These are phyloP conservation scores for Candida silvatica DNA, from an alignment of 805 yeast species.

Conservation along the genomic window DNA sequence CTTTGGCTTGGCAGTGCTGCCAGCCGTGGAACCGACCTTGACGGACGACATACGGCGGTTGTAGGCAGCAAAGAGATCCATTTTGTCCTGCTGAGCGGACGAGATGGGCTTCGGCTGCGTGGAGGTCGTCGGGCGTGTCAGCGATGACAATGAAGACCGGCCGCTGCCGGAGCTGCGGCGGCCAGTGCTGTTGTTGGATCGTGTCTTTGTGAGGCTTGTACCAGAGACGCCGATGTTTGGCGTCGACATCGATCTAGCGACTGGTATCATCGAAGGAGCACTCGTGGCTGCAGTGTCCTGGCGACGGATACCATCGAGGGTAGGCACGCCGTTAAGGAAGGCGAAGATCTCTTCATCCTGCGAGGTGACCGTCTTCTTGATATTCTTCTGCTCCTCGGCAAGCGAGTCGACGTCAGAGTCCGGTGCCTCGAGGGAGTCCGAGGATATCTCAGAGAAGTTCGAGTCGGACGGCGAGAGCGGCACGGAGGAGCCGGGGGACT, in stretches of 20 bases:
- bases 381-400: not conserved
- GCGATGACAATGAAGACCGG: not conserved
- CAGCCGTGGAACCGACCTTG: too few relatives aligned
- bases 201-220: too few relatives aligned
- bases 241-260: slow-evolving; percentile 5
- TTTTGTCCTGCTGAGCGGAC: slow-evolving; percentile 6
- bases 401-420: not conserved
- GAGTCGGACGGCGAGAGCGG: not conserved
- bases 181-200: not conserved
- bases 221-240: slow-evolving; percentile 5
- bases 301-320: slow-evolving; percentile 1
- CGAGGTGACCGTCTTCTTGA: not conserved
- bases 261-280: not conserved
- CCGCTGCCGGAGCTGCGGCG: not conserved
- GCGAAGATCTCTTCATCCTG: not conserved
- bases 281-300: not conserved
- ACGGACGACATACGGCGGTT: slow-evolving; percentile 22
- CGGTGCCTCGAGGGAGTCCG: too few relatives aligned
- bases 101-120: not conserved
- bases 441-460: not conserved
- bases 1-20: too few relatives aligned
- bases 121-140: not conserved
- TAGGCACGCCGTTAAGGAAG: slow-evolving; percentile 3
- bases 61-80: slow-evolving; percentile 23
- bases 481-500: not conserved